Percentiles rank a stretch among this genome's conserved stretches.
phyloP scores from a whole-genome alignment of 192 early-diverging fungal species.

The Backusella psychrophila region DNA sequence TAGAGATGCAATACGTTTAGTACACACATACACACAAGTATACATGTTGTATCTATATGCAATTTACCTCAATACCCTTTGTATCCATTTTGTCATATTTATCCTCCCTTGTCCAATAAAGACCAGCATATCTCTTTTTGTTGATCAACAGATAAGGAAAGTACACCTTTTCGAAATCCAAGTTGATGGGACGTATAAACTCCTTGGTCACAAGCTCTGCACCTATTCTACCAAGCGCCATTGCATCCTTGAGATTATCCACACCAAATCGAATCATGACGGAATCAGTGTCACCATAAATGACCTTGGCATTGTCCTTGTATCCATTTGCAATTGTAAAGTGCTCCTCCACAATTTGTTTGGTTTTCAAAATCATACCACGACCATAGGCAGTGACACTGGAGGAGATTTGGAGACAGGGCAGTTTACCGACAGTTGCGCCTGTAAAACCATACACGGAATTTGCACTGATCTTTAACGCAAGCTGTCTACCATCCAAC shows the following conservation, averaged over 20 bases:
- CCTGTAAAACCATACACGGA: constrained; percentile 98
- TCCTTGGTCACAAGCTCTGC: constrained; percentile 81
- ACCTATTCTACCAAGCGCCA: constrained; percentile 85
- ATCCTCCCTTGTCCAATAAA: constrained; percentile 95
- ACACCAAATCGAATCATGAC: constrained; percentile 99
- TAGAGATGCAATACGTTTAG: neutral
- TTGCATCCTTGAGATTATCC: constrained; percentile 72
- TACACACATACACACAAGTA: neutral
- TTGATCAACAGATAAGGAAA: constrained; percentile 96
- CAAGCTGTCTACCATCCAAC: constrained; percentile 94
- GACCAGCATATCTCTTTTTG: constrained; percentile 97
- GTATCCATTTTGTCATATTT: constrained; percentile 97
- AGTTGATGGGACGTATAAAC: constrained; percentile 91
- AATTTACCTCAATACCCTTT: constrained; percentile 88
- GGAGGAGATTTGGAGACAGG: constrained; percentile 90
- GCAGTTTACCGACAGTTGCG: constrained; percentile 87
- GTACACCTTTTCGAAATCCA: constrained; percentile 99
- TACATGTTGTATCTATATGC: neutral
- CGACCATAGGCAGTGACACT: constrained; percentile 94
- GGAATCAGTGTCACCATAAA: constrained; percentile 99
- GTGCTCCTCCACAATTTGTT: constrained; percentile 76
- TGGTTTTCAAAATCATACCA: constrained; percentile 92
- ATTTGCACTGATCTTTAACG: constrained; percentile 90
- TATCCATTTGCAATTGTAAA: constrained; percentile 89
- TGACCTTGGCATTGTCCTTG: constrained; percentile 82